Conservation (phyloP, 179 eudicot genomes). For the Spergularia azorica region DNA sequence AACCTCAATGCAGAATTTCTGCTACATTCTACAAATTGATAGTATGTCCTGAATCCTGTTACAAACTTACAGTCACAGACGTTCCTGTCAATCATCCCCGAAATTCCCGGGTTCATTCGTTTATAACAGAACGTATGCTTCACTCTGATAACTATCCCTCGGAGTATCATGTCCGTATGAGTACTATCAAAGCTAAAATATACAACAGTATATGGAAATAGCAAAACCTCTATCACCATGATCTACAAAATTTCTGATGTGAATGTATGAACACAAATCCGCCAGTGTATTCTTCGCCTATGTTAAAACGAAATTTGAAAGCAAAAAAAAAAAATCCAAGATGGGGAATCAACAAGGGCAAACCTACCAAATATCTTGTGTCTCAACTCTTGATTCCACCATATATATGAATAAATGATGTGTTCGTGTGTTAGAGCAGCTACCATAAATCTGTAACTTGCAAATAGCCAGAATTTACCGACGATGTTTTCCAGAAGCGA, state of each 20-base stretch:
- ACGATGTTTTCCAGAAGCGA: slow-evolving; percentile 44
- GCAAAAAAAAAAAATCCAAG: neutral
- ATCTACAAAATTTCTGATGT: slow-evolving; percentile 20
- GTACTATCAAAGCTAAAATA: neutral
- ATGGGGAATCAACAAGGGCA: neutral
- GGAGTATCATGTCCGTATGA: neutral
- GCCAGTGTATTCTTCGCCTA: neutral
- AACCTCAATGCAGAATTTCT: neutral
- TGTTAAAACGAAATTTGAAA: neutral
- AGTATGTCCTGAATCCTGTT: neutral
- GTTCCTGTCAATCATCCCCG: neutral
- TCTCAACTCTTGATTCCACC: neutral
- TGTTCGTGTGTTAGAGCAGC: slow-evolving; percentile 7
- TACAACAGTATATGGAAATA: neutral
- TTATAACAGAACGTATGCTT: neutral
- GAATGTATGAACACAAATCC: neutral
- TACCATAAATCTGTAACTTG: slow-evolving; percentile 1
- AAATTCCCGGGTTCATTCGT: neutral
- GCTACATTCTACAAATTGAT: neutral
- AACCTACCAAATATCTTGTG: slow-evolving; percentile 5
- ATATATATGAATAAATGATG: neutral
- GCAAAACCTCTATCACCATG: slow-evolving; percentile 8
- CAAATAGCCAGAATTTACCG: slow-evolving; percentile 26
- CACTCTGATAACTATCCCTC: neutral
- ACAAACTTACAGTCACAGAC: neutral